These are phyloP conservation scores for Fragaria iinumae DNA, from an alignment of 306 rosid genomes.

Conservation along the genomic window DNA sequence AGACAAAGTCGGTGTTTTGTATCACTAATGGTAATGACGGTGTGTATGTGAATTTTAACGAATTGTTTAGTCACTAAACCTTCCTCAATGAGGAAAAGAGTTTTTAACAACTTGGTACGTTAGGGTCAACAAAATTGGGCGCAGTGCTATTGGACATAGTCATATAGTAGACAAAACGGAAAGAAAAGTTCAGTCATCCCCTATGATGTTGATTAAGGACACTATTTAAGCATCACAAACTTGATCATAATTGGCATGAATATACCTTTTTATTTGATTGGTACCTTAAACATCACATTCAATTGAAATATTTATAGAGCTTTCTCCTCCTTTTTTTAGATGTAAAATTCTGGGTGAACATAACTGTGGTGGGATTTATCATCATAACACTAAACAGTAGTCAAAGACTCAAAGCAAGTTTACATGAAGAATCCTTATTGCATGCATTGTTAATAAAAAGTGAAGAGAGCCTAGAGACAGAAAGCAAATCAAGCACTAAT, in stretches of 20 bases:
- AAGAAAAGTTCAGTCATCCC: background rate
- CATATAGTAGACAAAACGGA: background rate
- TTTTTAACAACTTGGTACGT: background rate
- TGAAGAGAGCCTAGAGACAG: background rate
- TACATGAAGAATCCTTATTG: background rate
- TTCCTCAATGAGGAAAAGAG: background rate
- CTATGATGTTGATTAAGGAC: background rate
- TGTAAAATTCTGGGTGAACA: background rate
- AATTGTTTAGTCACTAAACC: constrained; percentile 26
- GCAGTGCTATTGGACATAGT: constrained; percentile 16
- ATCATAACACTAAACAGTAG: background rate
- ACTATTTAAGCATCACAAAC: background rate
- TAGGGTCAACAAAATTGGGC: constrained; percentile 50
- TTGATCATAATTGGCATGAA: background rate
- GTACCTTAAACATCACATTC: background rate
- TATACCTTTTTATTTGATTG: background rate
- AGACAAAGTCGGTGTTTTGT: background rate
- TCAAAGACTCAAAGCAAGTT: background rate
- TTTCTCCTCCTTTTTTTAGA: background rate
- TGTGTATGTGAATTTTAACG: background rate
- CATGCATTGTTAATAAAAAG: background rate
- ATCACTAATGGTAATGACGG: background rate
- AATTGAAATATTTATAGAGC: background rate
- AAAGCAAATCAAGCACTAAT: background rate
- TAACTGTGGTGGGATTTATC: background rate